A percentile compares a stretch with the other conserved stretches of the same genome.
phyloP scores from a whole-genome alignment of 108 stramenopile species.

The Phaeodactylum tricornutum region DNA sequence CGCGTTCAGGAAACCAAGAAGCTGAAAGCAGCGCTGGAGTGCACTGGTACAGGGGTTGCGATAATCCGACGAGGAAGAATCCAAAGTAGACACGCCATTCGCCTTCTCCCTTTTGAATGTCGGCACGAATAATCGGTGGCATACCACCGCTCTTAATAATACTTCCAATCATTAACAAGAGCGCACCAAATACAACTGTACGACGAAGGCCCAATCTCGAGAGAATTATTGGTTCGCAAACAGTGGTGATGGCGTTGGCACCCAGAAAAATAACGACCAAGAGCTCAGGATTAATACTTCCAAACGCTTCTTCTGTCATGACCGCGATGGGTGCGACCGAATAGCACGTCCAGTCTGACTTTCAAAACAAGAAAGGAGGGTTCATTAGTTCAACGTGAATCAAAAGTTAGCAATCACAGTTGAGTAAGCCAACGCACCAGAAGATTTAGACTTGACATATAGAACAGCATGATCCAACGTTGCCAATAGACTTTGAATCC shows the following conservation, averaged over 20 bases:
- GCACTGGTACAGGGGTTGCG: slow-evolving; percentile 80
- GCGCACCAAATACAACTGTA: slow-evolving; percentile 66
- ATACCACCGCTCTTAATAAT: slow-evolving; percentile 73
- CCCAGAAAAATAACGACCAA: slow-evolving; percentile 69
- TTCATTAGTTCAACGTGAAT: slow-evolving; percentile 21
- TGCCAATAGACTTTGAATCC: slow-evolving; percentile 54
- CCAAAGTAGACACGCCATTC: slow-evolving; percentile 72
- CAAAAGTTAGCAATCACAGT: slow-evolving; percentile 21
- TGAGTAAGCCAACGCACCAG: slow-evolving; percentile 38
- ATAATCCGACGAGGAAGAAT: slow-evolving; percentile 79
- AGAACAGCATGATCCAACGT: slow-evolving; percentile 74
- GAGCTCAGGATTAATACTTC: slow-evolving; percentile 71
- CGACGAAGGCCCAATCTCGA: slow-evolving; percentile 64
- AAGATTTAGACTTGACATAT: slow-evolving; percentile 67
- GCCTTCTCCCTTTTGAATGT: slow-evolving; percentile 29
- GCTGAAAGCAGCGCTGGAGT: slow-evolving; percentile 64
- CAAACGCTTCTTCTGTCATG: slow-evolving; percentile 58
- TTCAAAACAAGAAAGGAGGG: slow-evolving; percentile 11
- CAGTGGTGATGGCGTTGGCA: slow-evolving; percentile 71
- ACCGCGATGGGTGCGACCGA: slow-evolving; percentile 75
- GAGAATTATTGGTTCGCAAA: slow-evolving; percentile 72
- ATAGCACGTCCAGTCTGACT: slow-evolving; percentile 80
- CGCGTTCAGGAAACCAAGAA: slow-evolving; percentile 77
- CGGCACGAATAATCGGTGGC: slow-evolving; percentile 26
- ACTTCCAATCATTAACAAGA: slow-evolving; percentile 72